Percentiles rank a stretch among this genome's conserved stretches.
These are phyloP conservation scores for Blastocystis sp. DNA, from an alignment of 352 stramenopile genomes.

Conservation along the genomic window DNA sequence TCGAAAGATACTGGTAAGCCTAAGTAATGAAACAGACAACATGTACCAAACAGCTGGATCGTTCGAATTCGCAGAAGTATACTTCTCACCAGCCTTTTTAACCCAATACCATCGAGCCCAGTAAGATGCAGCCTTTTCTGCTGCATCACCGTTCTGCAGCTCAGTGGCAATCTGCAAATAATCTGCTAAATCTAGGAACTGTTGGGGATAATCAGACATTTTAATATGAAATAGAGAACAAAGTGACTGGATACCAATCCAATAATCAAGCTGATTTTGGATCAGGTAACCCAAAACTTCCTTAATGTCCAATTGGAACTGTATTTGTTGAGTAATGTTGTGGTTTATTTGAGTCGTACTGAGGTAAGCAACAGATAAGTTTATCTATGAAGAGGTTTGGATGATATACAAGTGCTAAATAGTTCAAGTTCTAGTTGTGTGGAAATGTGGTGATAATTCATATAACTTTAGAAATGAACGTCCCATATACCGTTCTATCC, in stretches of 20 bases:
- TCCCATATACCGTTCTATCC: no score
- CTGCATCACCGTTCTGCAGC: neutral
- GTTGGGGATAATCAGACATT: conserved; percentile 17
- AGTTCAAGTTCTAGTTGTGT: no score
- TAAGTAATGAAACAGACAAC: neutral
- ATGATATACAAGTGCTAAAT: no score
- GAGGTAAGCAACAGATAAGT: no score
- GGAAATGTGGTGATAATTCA: no score
- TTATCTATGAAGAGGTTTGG: no score
- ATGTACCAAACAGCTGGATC: neutral
- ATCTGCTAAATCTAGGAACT: neutral
- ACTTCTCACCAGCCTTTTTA: neutral
- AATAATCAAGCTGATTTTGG: neutral
- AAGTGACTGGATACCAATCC: neutral
- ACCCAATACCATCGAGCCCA: conserved; percentile 2
- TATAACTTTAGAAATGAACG: no score
- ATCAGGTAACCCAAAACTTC: neutral
- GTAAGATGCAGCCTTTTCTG: neutral
- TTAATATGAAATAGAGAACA: neutral
- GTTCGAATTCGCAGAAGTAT: neutral
- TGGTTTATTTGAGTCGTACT: no score
- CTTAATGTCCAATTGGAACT: neutral
- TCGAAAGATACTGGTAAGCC: neutral
- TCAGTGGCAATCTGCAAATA: neutral
- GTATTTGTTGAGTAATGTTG: neutral